phyloP scores from a whole-genome alignment of 345 rosid genomes.

The Gossypium herbaceum region DNA sequence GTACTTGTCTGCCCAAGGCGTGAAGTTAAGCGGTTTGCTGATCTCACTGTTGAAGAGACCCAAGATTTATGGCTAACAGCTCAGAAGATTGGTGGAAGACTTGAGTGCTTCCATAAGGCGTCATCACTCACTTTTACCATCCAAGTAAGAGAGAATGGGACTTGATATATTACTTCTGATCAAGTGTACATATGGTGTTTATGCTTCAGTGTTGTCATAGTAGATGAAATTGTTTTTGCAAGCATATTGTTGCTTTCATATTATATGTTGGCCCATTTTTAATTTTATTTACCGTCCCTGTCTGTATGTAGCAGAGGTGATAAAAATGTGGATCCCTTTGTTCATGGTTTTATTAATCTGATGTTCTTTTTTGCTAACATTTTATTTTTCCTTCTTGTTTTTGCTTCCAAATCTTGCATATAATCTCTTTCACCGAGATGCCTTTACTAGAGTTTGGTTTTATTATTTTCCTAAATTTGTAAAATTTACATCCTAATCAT shows the following conservation, averaged over 20 bases:
- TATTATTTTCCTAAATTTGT: not conserved
- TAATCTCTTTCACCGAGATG: not conserved
- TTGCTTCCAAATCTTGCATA: not conserved
- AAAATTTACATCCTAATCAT: not conserved
- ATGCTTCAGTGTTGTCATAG: not conserved
- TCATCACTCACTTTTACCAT: conserved; percentile 73
- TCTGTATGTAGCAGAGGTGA: not conserved
- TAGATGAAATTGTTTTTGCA: not conserved
- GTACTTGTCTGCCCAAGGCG: conserved; percentile 89
- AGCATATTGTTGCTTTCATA: not conserved
- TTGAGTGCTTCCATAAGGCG: conserved; percentile 71
- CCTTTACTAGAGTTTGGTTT: not conserved
- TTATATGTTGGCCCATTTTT: not conserved
- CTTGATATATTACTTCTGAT: not conserved
- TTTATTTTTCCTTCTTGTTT: not conserved
- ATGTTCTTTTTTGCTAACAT: not conserved
- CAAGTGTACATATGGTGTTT: not conserved
- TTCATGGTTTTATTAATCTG: not conserved
- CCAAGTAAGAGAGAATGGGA: conserved; percentile 46
- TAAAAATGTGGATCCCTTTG: not conserved
- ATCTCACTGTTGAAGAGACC: conserved; percentile 80
- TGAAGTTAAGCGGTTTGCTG: conserved; percentile 77
- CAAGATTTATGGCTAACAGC: conserved; percentile 77
- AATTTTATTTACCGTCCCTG: not conserved
- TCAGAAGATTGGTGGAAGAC: conserved; percentile 64